Evolutionary conservation across 257 asterid species (phyloP).

Genomic region (Ajuga chamaepitys): DNA sequence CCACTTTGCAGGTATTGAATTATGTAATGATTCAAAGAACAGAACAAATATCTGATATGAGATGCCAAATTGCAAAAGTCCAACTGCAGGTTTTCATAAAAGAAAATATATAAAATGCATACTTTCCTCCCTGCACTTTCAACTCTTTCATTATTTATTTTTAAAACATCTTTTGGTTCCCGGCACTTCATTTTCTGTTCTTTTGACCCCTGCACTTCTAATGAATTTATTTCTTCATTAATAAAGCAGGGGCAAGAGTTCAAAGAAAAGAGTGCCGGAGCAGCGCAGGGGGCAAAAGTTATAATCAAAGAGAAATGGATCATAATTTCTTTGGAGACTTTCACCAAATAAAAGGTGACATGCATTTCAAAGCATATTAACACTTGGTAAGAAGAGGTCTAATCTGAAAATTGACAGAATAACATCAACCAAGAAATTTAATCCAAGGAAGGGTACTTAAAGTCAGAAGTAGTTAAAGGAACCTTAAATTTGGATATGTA

Average conservation of each 20-base stretch:
- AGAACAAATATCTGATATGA: neutral
- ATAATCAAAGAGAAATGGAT: neutral
- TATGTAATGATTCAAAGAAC: neutral
- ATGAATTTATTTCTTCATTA: no score
- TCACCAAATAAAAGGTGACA: neutral
- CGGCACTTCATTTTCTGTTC: no score
- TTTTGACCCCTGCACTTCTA: no score
- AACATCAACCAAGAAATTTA: neutral
- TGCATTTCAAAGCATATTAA: conserved; percentile 7
- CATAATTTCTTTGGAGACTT: neutral
- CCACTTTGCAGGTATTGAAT: neutral
- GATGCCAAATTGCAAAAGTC: neutral
- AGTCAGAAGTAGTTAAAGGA: neutral
- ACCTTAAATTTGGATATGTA: neutral
- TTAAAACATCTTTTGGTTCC: no score
- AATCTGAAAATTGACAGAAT: neutral
- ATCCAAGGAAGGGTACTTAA: neutral
- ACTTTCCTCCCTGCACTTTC: no score
- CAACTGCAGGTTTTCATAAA: neutral
- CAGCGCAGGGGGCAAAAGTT: no score
- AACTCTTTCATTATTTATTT: no score
- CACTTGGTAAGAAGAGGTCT: neutral
- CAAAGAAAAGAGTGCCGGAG: no score
- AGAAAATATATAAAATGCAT: no score
- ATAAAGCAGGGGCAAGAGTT: no score